These are phyloP conservation scores for Fraxinus baroniana DNA, from an alignment of 305 asterid species.

Conservation along the genomic window DNA sequence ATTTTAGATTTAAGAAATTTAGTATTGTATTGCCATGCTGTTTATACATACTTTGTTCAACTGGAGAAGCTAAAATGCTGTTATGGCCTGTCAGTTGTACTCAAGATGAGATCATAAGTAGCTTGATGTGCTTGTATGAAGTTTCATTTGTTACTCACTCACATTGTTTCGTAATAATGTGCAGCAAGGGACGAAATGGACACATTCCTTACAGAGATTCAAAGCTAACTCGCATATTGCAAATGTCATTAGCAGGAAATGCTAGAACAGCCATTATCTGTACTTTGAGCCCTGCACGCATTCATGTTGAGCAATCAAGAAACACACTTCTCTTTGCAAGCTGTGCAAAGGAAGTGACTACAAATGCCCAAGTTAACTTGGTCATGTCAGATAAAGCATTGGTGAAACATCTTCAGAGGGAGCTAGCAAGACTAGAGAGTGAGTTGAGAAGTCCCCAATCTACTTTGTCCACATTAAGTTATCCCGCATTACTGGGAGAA, in stretches of 20 bases:
- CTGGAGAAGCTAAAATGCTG: not conserved
- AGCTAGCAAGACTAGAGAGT: conserved; percentile 67
- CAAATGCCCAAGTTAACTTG: conserved; percentile 79
- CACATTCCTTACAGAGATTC: conserved; percentile 96
- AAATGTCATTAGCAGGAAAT: conserved; percentile 84
- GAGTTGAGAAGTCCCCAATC: conserved; percentile 62
- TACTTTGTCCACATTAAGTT: conserved; percentile 39
- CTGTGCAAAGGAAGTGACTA: conserved; percentile 92
- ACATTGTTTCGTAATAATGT: conserved; percentile 15
- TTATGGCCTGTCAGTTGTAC: not conserved
- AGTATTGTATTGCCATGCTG: not conserved
- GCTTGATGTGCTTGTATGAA: not conserved
- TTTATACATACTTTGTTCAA: not conserved
- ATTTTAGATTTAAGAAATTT: not conserved
- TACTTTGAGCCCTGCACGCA: conserved; percentile 92
- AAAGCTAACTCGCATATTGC: conserved; percentile 89
- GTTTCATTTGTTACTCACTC: not conserved
- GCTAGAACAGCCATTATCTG: conserved; percentile 92
- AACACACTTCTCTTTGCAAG: conserved; percentile 94
- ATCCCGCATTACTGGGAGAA: conserved; percentile 50
- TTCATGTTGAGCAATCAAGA: conserved; percentile 91
- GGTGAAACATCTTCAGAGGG: conserved; percentile 87
- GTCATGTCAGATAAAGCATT: conserved; percentile 91
- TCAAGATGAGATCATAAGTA: not conserved
- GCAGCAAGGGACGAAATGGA: conserved; percentile 82